Evolutionary conservation across 371 early-diverging fungal species (phyloP), one percentile per base, ranked within the genome.

Genomic region (Batkoa obscura): DNA sequence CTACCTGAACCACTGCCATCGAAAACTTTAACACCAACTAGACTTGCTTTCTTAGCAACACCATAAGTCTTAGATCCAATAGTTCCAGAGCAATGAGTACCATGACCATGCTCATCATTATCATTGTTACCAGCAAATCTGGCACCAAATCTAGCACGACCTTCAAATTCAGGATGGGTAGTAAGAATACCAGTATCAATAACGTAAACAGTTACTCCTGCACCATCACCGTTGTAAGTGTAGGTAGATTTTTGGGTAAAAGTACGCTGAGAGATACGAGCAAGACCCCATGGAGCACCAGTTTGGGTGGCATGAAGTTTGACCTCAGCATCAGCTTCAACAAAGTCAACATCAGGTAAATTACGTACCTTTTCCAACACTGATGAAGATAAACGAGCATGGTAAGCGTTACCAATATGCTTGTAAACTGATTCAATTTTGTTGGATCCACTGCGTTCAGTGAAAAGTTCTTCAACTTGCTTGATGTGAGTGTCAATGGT

Each of bases 41-140:
- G 73, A 5, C 77, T 72, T 8, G 90, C 87, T 58, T 84, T 77
- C 72, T 94, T 95, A 64, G 95, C 87, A 30, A 97, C 86, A 68
- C 96, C 98, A 65, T 75, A 87, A 10, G 69, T 74, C 58, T 78
- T 78, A 56, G 92, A 89, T 42, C 78, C 94, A 66, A 96, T 84
- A 4, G 91, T 91, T 60, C 95, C 99, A 3, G 96, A 90, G 53
- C 88, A 89, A 66, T 98, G 98, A 31, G 97, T 90, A 48, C 92
- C 86, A 59, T 90, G 90, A 37, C 91, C 91, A 59, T 89, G 86
- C 32, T 80, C 86, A 67, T 90, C 91, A 38, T 68, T 65, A 58
- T 90, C 84, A 15, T 84, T 80, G 23, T 86, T 80, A 12, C 69
- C 71, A 50, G 74, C 75, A n/a, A 85, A 81, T n/a, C 78, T 85